A percentile compares a stretch with the other conserved stretches of the same genome.
Conservation (phyloP, 306 rosid genomes). For the Canavalia gladiata region DNA sequence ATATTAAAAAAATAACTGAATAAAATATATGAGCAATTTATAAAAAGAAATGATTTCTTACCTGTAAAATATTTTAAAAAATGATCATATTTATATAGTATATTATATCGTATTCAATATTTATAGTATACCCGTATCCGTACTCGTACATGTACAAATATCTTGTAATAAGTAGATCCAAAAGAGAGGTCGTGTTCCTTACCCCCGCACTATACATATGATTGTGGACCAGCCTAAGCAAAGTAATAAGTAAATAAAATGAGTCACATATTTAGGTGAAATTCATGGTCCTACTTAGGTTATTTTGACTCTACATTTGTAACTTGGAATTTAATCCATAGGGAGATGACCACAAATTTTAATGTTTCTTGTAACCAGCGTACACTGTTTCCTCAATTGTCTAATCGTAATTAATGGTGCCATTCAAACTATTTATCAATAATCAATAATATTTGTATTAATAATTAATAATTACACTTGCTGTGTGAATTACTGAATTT, state of each 20-base stretch:
- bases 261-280: slow-evolving; percentile 31
- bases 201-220: slow-evolving; percentile 5
- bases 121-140: too few relatives aligned
- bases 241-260: slow-evolving; percentile 33
- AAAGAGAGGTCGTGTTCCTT: slow-evolving; percentile 12
- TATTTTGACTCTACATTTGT: slow-evolving; percentile 26
- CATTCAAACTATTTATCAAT: slow-evolving; percentile 1
- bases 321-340: slow-evolving; percentile 21
- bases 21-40: too few relatives aligned
- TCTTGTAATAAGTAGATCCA: not conserved
- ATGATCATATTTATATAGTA: too few relatives aligned
- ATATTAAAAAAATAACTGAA: too few relatives aligned
- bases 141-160: too few relatives aligned
- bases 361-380: not conserved
- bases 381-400: not conserved
- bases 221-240: slow-evolving; percentile 40
- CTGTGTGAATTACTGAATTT: not conserved
- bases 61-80: too few relatives aligned
- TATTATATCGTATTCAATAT: too few relatives aligned
- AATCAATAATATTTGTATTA: slow-evolving; percentile 9
- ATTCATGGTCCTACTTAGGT: slow-evolving; percentile 34
- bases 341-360: not conserved
- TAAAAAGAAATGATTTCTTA: too few relatives aligned
- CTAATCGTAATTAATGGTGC: not conserved
- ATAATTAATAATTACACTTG: not conserved